Evolutionary conservation across 176 grass and related monocot species (phyloP).

Genomic region (Eleusine indica): DNA sequence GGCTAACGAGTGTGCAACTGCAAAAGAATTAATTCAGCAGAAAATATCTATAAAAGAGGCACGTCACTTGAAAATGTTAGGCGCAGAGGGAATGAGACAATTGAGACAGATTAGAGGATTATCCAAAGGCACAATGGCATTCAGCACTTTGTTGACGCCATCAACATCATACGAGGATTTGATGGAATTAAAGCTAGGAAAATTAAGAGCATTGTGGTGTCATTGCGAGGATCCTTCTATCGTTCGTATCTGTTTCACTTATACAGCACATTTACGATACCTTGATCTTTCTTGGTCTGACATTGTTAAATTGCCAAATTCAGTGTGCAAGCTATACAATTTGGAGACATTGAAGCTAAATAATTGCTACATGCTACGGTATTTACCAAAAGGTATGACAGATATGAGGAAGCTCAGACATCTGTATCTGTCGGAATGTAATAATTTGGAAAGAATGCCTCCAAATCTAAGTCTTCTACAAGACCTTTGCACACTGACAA

Average conservation of each 20-base stretch:
- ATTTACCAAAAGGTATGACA: background rate
- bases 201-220: background rate
- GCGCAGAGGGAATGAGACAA: background rate
- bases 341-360: conserved; percentile 17
- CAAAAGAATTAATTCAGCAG: background rate
- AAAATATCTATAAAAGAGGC: background rate
- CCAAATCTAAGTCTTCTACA: background rate
- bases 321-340: conserved; percentile 21
- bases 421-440: conserved; percentile 1
- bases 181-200: background rate
- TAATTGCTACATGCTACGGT: fast-evolving
- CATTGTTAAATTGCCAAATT: background rate
- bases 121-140: background rate
- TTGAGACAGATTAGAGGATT: background rate
- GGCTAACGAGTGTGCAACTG: background rate
- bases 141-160: background rate
- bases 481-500: conserved; percentile 19
- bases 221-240: background rate
- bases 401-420: background rate
- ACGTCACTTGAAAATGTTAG: background rate
- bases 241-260: background rate
- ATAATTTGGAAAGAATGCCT: background rate
- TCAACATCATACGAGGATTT: background rate
- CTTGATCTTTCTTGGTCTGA: background rate
- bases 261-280: conserved; percentile 22